phyloP scores from a whole-genome alignment of 2,329 filamentous ascomycete genomes.

The Exophiala lecanii-corni region DNA sequence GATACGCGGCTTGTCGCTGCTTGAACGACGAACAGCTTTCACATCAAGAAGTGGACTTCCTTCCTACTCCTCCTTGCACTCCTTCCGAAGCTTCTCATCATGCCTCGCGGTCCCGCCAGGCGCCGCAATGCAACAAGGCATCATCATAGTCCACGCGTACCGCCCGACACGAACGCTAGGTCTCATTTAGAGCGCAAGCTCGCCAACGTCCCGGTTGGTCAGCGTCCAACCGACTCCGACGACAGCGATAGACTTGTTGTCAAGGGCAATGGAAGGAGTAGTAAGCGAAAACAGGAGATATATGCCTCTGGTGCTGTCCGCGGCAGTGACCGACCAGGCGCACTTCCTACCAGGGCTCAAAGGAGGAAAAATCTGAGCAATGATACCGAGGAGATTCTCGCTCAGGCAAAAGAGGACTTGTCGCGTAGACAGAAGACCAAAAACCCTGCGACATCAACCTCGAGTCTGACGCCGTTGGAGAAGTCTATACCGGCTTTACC shows the following conservation, averaged over 20 bases:
- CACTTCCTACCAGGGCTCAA: slow-evolving; percentile 22
- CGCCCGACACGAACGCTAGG: slow-evolving; percentile 12
- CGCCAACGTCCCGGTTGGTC: slow-evolving; percentile 20
- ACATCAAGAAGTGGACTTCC: too few relatives aligned
- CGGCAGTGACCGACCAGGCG: slow-evolving; percentile 23
- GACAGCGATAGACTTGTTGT: slow-evolving; percentile 27
- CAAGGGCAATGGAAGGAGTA: slow-evolving; percentile 19
- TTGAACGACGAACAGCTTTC: too few relatives aligned
- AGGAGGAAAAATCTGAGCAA: slow-evolving; percentile 20
- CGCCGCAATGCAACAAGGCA: slow-evolving; percentile 19
- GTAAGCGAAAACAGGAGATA: slow-evolving; percentile 21
- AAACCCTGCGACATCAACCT: not conserved
- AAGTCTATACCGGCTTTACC: slow-evolving; percentile 1
- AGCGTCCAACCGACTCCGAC: slow-evolving; percentile 24
- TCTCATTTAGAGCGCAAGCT: slow-evolving; percentile 21
- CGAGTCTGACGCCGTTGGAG: not conserved
- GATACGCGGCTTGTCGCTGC: too few relatives aligned
- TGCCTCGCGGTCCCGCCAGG: slow-evolving; percentile 23
- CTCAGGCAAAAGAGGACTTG: slow-evolving; percentile 9
- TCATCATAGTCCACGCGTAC: slow-evolving; percentile 7
- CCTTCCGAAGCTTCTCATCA: not conserved
- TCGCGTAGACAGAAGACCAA: slow-evolving; percentile 6
- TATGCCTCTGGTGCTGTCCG: slow-evolving; percentile 26
- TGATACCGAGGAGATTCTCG: slow-evolving; percentile 18
- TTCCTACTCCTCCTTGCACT: not conserved